Conservation (phyloP, 2,329 filamentous ascomycete genomes). For the Claviceps paspali region DNA sequence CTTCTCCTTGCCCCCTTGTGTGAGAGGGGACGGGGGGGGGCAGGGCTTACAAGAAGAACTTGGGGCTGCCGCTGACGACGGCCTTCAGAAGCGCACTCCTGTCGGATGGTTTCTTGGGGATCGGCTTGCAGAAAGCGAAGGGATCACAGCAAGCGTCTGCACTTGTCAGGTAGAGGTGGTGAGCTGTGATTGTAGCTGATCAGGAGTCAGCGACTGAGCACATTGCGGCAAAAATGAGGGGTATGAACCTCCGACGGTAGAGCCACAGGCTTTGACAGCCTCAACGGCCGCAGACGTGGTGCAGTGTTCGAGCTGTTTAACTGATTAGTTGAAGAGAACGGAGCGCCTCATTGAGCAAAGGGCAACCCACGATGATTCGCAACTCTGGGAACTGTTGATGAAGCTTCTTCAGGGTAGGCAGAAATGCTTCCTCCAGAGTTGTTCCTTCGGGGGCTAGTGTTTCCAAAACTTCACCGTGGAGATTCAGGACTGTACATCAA, state of each 20-base stretch:
- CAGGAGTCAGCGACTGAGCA: too few species aligned
- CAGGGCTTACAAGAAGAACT: slow-evolving; percentile 46
- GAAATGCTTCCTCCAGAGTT: slow-evolving; percentile 43
- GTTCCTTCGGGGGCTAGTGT: slow-evolving; percentile 29
- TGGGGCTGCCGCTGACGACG: slow-evolving; percentile 40
- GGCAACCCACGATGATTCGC: slow-evolving; percentile 27
- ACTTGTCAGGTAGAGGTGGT: slow-evolving; percentile 69
- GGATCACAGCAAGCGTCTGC: slow-evolving; percentile 50
- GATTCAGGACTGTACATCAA: slow-evolving; percentile 49
- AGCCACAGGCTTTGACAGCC: slow-evolving; percentile 61
- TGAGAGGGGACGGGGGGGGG: neutral
- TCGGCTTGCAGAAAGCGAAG: slow-evolving; percentile 58
- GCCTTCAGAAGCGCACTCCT: slow-evolving; percentile 57
- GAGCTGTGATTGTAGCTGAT: slow-evolving; percentile 60
- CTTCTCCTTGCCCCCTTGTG: neutral
- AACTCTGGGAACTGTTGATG: slow-evolving; percentile 62
- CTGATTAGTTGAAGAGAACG: neutral
- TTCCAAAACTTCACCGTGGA: slow-evolving; percentile 73
- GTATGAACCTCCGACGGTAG: slow-evolving; percentile 46
- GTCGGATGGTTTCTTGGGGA: slow-evolving; percentile 57
- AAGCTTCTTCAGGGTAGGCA: slow-evolving; percentile 62
- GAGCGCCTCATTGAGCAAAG: neutral
- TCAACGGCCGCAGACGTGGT: slow-evolving; percentile 69
- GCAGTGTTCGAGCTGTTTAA: slow-evolving; percentile 56
- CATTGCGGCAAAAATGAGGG: too few species aligned